A percentile compares a stretch with the other conserved stretches of the same genome.
These are phyloP conservation scores for Agaricales sp. DNA, from an alignment of 1,284 basidiomycete genomes.

Conservation along the genomic window DNA sequence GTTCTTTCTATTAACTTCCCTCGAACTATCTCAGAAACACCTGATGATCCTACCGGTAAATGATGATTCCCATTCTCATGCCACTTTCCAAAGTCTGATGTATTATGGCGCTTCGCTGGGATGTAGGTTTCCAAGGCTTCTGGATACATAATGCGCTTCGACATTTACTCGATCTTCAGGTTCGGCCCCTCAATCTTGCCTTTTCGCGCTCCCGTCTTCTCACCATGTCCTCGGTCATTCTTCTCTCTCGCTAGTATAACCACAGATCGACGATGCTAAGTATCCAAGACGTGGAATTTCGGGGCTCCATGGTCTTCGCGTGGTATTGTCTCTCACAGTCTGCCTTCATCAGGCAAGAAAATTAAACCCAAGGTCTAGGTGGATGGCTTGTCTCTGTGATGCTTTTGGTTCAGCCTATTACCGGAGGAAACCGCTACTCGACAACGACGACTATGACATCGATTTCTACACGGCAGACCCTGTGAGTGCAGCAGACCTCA, in stretches of 20 bases:
- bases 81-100: too few relatives aligned
- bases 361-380: slow-evolving; percentile 11
- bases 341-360: slow-evolving; percentile 52
- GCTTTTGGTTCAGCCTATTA: slow-evolving; percentile 39
- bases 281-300: slow-evolving; percentile 59
- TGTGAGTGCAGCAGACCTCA: slow-evolving; percentile 13
- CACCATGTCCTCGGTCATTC: slow-evolving; percentile 9
- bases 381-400: slow-evolving; percentile 51
- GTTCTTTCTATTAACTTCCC: neutral
- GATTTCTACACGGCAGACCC: slow-evolving; percentile 72
- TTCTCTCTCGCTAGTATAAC: slow-evolving; percentile 48
- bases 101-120: too few relatives aligned
- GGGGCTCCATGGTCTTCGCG: slow-evolving; percentile 75
- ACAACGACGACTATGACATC: slow-evolving; percentile 53
- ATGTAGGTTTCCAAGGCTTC: slow-evolving; percentile 66
- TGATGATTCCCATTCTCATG: slow-evolving; percentile 6
- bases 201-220: slow-evolving; percentile 12
- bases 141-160: slow-evolving; percentile 72
- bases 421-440: slow-evolving; percentile 34
- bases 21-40: slow-evolving; percentile 39
- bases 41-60: slow-evolving; percentile 52
- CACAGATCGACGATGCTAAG: slow-evolving; percentile 64
- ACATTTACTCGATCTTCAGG: slow-evolving; percentile 67
- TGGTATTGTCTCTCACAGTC: slow-evolving; percentile 68
- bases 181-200: too few relatives aligned